phyloP scores from a whole-genome alignment of 2,329 filamentous ascomycete species.

The Fusarium nanum region DNA sequence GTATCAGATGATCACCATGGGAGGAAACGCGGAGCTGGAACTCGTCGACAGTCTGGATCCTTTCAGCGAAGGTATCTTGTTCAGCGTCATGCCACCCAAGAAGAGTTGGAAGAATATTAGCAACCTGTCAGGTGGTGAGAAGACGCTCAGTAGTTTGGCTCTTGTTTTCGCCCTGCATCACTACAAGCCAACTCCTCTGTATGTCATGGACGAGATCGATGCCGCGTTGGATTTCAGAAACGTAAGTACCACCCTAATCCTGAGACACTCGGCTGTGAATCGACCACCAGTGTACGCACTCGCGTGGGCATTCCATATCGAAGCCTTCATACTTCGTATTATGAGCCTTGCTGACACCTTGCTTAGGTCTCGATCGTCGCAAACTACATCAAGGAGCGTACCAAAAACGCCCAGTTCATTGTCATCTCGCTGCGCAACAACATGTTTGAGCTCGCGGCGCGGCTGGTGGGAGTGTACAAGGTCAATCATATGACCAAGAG shows the following conservation, averaged over 20 bases:
- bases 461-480: conserved; percentile 98
- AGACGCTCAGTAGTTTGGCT: conserved; percentile 92
- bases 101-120: conserved; percentile 99
- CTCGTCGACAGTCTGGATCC: conserved; percentile 96
- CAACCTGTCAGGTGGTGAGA: conserved; percentile 95
- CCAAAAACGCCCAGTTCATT: conserved; percentile 99
- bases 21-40: conserved; percentile 96
- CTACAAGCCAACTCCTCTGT: conserved; percentile 96
- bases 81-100: conserved; percentile 99
- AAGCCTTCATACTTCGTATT: conserved; percentile 20
- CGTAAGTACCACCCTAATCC: conserved; percentile 66
- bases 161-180: conserved; percentile 98
- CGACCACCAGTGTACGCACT: conserved; percentile 18
- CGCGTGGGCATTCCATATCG: conserved; percentile 30
- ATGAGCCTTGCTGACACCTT: conserved; percentile 35
- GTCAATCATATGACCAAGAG: conserved; percentile 99
- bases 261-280: conserved; percentile 45
- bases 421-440: conserved; percentile 98
- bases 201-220: conserved; percentile 99
- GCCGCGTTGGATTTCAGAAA: conserved; percentile 98
- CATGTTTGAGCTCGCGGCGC: conserved; percentile 98
- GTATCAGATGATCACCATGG: conserved; percentile 99
- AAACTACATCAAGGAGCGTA: conserved; percentile 98
- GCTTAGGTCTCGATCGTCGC: conserved; percentile 92
- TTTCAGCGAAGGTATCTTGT: conserved; percentile 95